These are phyloP conservation scores for Torulaspora maleeae DNA, from an alignment of 805 yeast species.

Conservation along the genomic window DNA sequence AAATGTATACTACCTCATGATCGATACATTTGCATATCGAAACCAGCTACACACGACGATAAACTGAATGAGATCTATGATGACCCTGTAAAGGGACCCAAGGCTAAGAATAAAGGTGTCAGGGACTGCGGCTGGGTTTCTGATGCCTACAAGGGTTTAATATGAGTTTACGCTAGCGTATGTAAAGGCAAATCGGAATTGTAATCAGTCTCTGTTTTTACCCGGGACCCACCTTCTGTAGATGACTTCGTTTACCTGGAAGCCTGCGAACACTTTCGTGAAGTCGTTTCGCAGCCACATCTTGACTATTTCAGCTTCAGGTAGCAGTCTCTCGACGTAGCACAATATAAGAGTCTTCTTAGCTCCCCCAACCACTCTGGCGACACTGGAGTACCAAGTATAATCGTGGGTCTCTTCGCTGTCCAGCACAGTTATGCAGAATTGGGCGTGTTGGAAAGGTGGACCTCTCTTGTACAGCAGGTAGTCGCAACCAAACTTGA, in stretches of 20 bases:
- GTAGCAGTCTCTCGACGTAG: constrained; percentile 54
- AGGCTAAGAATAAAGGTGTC: constrained; percentile 43
- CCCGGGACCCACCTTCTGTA: constrained; percentile 84
- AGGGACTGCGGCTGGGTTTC: constrained; percentile 86
- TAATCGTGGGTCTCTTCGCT: constrained; percentile 35
- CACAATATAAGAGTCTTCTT: constrained; percentile 68
- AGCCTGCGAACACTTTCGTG: constrained; percentile 35
- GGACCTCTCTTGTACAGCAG: constrained; percentile 87
- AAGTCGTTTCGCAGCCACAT: constrained; percentile 19
- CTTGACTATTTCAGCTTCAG: constrained; percentile 31
- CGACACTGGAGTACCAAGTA: constrained; percentile 62
- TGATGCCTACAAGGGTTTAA: constrained; percentile 56
- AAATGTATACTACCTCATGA: constrained; percentile 70
- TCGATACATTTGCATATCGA: constrained; percentile 75
- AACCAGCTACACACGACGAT: constrained; percentile 53
- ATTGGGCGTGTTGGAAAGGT: constrained; percentile 92
- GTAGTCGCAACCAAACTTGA: constrained; percentile 87
- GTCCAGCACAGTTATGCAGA: constrained; percentile 48
- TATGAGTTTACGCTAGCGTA: constrained; percentile 26
- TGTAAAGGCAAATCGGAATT: neutral
- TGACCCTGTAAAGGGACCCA: constrained; percentile 48
- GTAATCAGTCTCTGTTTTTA: constrained; percentile 65
- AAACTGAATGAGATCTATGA: constrained; percentile 36
- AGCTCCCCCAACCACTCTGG: constrained; percentile 84
- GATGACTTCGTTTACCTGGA: constrained; percentile 58